Evolutionary conservation across 345 rosid genomes (phyloP), one percentile per base, ranked within the genome.

Genomic region (Eutrema heterophyllum): DNA sequence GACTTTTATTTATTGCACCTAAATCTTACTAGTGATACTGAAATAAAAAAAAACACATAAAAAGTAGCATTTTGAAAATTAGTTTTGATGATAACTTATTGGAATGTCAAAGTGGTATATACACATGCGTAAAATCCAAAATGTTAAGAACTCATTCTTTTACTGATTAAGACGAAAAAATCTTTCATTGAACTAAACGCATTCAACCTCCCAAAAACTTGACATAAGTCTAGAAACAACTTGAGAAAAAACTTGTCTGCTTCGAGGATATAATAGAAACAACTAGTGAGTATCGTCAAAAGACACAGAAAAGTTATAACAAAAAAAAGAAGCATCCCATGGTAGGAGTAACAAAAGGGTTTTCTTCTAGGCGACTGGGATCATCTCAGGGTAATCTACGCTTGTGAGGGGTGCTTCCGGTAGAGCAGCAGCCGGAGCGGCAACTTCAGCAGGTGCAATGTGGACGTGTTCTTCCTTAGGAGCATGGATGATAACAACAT

Each of bases 401-500:
- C 44, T 8, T 14, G 87, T 57, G 43, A 83, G 35, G 21, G 76
- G 40, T 6, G 71, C 63, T 8, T 79, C 81, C 0, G 66, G 64
- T 14, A 65, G 9, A 44, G 50, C 72, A 21, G 69, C 64, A 6
- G 38, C 36, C 0, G 38, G 62, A 7, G 73, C 24, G 58, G 6
- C 38, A 49, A 29, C 62, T 21, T 67, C 67, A 50, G 62, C 54
- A 49, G 45, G 45, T 0, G 15, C 10, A 0, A 0, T 6, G 48
- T 14, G 1, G 1, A 29, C 33, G 3, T 81, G 85, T 29, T 88
- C 92, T 58, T 90, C 94, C 79, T 91, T 88, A 1, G 94, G 94
- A 40, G 92, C 27, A 73, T 88, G 87, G 80, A 88, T 91, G 7
- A 86, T 90, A 4, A 88, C 93, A 7, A 90, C 80, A 80, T 90